Base-by-base conservation (phyloP, 768 basidiomycete species). In the Lepiota brunneoincarnata region DNA sequence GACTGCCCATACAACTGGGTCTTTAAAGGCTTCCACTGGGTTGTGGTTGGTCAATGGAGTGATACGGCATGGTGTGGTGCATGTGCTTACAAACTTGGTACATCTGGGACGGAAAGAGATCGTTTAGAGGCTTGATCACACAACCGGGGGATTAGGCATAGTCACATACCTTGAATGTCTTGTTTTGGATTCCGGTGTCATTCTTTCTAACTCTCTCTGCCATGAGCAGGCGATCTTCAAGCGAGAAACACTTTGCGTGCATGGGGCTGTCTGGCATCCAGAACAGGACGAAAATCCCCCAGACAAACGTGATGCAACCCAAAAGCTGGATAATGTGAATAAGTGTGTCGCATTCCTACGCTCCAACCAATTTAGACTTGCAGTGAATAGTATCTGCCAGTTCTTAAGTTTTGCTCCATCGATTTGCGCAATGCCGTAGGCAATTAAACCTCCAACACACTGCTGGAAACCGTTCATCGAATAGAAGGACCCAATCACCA, bases 231-330 rank as follows among this genome's bases (percentile, higher is more conserved):
- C 75, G 72, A 53, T 80, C 76, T 58, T 76, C 73, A 20, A 70
- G 67, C 14, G 75, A 72, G 61, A 73, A 81, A 64, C 78, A 80
- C 45, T 66, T 74, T 6, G 76, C 77, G 20, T 72, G 72, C 61
- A 77, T 75, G 0, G 77, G 76, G 51, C 72, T 74, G 61, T 79
- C 76, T 0, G 80, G 80, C 14, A 81, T 71, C 75, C 77, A 80
- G 67, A 70, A 76, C 12, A 72, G 52, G 26, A 80, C 74, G 62
- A 78, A 76, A 3, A 74, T 34, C 5, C 79, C 78, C 76, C 78
- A 80, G 1, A 69, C 65, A 49, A 78, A 72, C 4, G 77, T 79
- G 21, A 76, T 31, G 40, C 72, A 74, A 3, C 75, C 75, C 17
- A 77, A 67, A 11, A 78, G 57, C 75, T 76, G 54, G 62, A 51